phyloP scores from a whole-genome alignment of 768 basidiomycete genomes.

The Kwoniella mangroviensis region DNA sequence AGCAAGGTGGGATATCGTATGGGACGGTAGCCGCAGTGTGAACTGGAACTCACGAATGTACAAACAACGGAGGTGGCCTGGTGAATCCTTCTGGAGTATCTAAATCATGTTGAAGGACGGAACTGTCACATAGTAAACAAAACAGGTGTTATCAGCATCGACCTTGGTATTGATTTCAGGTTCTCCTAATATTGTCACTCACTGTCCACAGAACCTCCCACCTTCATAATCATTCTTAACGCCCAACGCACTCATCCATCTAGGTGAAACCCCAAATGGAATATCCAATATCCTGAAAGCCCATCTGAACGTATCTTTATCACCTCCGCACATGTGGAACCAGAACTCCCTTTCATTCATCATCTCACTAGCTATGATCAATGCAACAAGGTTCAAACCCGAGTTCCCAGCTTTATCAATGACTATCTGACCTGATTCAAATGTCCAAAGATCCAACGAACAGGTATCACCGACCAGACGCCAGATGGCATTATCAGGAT shows the following conservation, averaged over 20 bases:
- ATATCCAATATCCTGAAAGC: conserved; percentile 58
- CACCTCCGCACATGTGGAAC: conserved; percentile 59
- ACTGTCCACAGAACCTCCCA: conserved; percentile 58
- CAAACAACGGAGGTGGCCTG: conserved; percentile 44
- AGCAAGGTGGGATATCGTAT: background rate
- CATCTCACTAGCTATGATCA: conserved; percentile 58
- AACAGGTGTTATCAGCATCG: background rate
- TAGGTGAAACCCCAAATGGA: conserved; percentile 52
- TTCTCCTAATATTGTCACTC: conserved; percentile 21
- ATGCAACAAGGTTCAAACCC: conserved; percentile 60
- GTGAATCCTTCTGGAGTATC: conserved; percentile 30
- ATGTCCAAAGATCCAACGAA: conserved; percentile 56
- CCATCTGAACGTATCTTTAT: conserved; percentile 60
- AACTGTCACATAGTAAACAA: conserved; percentile 28
- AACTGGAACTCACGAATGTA: conserved; percentile 45
- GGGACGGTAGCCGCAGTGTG: background rate
- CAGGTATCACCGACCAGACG: conserved; percentile 57
- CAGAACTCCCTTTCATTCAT: conserved; percentile 59
- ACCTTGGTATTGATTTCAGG: background rate
- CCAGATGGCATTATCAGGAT: conserved; percentile 61
- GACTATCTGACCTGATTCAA: conserved; percentile 60
- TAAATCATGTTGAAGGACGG: conserved; percentile 57
- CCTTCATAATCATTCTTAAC: conserved; percentile 39
- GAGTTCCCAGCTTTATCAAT: conserved; percentile 60
- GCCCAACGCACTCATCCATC: conserved; percentile 57